These are phyloP conservation scores for Xylariales sp. DNA, from an alignment of 2,329 filamentous ascomycete species.

Conservation along the genomic window DNA sequence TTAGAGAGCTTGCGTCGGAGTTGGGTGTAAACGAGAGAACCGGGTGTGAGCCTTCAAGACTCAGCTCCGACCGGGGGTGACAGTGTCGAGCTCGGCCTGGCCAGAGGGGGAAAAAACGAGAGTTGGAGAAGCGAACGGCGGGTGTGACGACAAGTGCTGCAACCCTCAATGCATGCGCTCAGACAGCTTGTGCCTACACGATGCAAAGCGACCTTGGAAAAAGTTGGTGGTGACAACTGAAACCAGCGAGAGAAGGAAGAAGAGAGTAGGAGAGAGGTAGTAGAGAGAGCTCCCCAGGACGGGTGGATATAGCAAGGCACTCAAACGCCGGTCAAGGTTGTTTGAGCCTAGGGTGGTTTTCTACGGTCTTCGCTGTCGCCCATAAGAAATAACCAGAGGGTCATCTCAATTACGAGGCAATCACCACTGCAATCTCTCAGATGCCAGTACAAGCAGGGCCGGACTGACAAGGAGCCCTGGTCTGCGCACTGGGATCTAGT, in stretches of 20 bases:
- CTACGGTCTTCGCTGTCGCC: too few species aligned
- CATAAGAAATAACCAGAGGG: too few species aligned
- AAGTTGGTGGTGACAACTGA: too few species aligned
- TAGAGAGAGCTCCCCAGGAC: too few species aligned
- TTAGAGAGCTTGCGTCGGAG: slow-evolving; percentile 3
- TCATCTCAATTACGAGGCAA: neutral
- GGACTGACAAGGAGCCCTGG: slow-evolving; percentile 5
- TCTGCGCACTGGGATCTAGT: too few species aligned
- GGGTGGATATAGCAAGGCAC: neutral
- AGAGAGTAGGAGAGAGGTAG: neutral
- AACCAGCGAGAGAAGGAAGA: neutral
- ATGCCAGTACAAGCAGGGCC: slow-evolving; percentile 7
- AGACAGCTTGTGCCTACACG: slow-evolving; percentile 4
- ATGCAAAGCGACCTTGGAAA: slow-evolving; percentile 2
- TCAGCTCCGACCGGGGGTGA: too few species aligned
- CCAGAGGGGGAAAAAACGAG: too few species aligned
- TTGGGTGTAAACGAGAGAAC: slow-evolving; percentile 8
- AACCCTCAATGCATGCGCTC: slow-evolving; percentile 2
- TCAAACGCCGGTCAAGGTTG: neutral
- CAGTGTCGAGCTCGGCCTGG: too few species aligned
- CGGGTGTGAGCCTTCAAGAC: slow-evolving; percentile 3
- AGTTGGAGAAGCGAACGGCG: slow-evolving; percentile 1
- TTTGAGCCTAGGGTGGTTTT: too few species aligned
- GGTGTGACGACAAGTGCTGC: neutral
- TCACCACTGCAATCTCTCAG: slow-evolving; percentile 4